Evolutionary conservation across 148 eudicot species (phyloP).

Genomic region (Camellia granthamiana): DNA sequence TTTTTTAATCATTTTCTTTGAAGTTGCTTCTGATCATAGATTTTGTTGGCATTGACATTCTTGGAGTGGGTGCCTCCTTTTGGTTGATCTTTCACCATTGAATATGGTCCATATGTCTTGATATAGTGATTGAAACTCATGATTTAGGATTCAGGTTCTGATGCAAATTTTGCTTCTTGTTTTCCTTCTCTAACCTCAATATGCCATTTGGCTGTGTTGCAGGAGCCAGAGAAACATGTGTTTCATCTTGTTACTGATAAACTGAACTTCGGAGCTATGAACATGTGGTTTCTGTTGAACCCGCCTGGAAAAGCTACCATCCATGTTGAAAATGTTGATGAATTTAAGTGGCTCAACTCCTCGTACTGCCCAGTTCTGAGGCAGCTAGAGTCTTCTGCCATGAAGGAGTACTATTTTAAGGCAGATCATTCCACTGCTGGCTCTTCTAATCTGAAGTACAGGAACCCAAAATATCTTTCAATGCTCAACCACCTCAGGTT

Average conservation of each 20-base stretch:
- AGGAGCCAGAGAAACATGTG: constrained; percentile 90
- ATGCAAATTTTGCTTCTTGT: not conserved
- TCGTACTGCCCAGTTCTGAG: constrained; percentile 82
- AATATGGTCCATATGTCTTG: too few relatives aligned
- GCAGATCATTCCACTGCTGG: constrained; percentile 74
- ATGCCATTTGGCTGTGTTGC: constrained; percentile 26
- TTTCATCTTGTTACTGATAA: constrained; percentile 92
- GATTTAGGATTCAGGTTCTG: not conserved
- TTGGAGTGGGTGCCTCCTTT: too few relatives aligned
- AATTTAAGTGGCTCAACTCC: constrained; percentile 86
- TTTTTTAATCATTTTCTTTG: not conserved
- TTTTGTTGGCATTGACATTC: too few relatives aligned
- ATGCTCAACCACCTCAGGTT: constrained; percentile 90
- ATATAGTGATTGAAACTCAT: not conserved
- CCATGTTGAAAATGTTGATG: constrained; percentile 88
- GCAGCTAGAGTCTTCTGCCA: constrained; percentile 81
- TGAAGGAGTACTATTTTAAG: constrained; percentile 89
- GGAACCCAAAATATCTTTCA: constrained; percentile 89
- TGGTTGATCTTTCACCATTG: too few relatives aligned
- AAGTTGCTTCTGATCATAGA: too few relatives aligned
- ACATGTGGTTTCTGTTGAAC: constrained; percentile 82
- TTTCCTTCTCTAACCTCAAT: not conserved
- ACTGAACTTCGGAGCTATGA: constrained; percentile 88
- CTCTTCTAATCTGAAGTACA: constrained; percentile 76
- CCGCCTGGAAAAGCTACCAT: constrained; percentile 89